Evolutionary conservation across 164 flowering plant genomes (phyloP).

Genomic region (Magnolia changhungtana): DNA sequence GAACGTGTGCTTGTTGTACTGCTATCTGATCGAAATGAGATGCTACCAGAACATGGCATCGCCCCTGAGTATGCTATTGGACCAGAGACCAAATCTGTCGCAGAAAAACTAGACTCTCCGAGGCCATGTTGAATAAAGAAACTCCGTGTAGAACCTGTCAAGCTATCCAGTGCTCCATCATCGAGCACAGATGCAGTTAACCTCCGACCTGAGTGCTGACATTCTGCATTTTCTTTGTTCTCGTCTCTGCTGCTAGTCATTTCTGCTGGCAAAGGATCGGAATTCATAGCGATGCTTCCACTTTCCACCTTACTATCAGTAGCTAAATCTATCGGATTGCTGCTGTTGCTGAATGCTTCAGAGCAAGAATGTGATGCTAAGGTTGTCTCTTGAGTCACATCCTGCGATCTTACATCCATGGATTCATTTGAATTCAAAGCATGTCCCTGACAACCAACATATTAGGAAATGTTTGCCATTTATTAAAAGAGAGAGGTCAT

Average conservation of each 20-base stretch:
- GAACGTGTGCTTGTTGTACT: slow-evolving; percentile 62
- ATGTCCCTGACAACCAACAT: background rate
- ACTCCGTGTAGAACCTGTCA: slow-evolving; percentile 27
- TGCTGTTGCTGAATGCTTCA: slow-evolving; percentile 17
- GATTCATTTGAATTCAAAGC: background rate
- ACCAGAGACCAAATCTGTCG: slow-evolving; percentile 33
- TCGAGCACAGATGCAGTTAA: slow-evolving; percentile 18
- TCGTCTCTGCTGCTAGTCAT: slow-evolving; percentile 17
- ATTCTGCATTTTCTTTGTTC: slow-evolving; percentile 14
- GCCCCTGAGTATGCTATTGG: slow-evolving; percentile 50
- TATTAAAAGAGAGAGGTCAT: background rate
- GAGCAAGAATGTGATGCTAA: slow-evolving; percentile 8
- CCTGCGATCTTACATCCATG: slow-evolving; percentile 23
- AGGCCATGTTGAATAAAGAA: slow-evolving; percentile 25
- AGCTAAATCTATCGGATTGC: slow-evolving; percentile 10
- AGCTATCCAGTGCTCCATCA: slow-evolving; percentile 25
- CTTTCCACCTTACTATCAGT: slow-evolving; percentile 31
- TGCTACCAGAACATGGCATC: slow-evolving; percentile 56
- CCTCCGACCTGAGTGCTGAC: slow-evolving; percentile 18
- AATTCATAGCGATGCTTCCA: slow-evolving; percentile 39
- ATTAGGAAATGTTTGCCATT: background rate
- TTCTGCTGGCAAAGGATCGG: slow-evolving; percentile 28
- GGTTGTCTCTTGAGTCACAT: slow-evolving; percentile 15
- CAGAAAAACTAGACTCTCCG: slow-evolving; percentile 59
- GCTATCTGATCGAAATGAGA: slow-evolving; percentile 43